Evolutionary conservation across 2,329 filamentous ascomycete species (phyloP), one percentile per base, ranked within the genome.

Genomic region (Hypomyces perniciosus): DNA sequence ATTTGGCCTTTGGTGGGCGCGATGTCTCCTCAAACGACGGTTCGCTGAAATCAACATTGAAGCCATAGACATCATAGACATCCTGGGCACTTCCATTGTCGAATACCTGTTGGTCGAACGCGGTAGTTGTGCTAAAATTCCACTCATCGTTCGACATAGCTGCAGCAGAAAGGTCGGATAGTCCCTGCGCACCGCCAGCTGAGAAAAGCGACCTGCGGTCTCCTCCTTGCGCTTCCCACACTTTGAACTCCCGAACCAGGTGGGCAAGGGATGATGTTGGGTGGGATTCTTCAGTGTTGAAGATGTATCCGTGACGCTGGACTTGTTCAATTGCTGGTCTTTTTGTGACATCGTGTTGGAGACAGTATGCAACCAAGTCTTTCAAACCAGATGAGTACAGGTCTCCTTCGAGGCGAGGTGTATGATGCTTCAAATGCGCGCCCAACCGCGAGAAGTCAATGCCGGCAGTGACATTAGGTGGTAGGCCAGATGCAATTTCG

Each of bases 401-500:
- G 44, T 83, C 83, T 6, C 84, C 87, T 56, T 89, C 82, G 0
- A 93, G 77, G 2, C 84, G 77, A 8, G 88, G 88, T 5, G 80
- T 76, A 50, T 83, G 76, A 31, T 78, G 73, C 59, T 81, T 80
- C 37, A 86, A 69, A 57, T 81, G 77, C 46, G 71, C 76, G 29
- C 79, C 79, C 39, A 80, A 74, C 57, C 78, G 73, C 7, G 75
- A 70, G 46, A 69, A 63, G 53, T 70, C 64, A 57, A 70, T 68
- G 54, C 73, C 79, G 43, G 80, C 74, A 40, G 73, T 72, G 39
- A 80, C 82, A 57, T 87, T 86, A 0, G 88, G 88, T 2, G 88
- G 87, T 13, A 84, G 72, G 1, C 88, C 88, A 4, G 85, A 89
- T 1, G 88, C 87, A 66, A 92, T 88, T 66, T 93, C 88, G 60